Base-by-base conservation (phyloP, 2,329 filamentous ascomycete species). In the Endothia cerciana region DNA sequence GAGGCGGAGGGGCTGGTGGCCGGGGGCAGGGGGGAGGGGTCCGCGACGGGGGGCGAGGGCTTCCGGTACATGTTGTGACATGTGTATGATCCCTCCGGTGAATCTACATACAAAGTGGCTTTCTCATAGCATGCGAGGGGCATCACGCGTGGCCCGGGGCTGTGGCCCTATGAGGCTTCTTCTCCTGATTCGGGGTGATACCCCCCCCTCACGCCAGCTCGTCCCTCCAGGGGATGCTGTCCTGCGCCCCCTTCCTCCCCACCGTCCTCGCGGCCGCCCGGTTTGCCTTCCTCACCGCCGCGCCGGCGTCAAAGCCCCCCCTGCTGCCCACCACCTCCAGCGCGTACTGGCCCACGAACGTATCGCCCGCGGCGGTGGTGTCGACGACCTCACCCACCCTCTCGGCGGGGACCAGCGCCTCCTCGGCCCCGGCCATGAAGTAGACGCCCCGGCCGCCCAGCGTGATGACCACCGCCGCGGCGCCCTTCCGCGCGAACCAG, bases 321-420 rank as follows among this genome's bases (percentile, higher is more conserved):
- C 70, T 56, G 64, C 70, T 53, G 30, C 74, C 82, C 47, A 92
- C 91, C 38, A 90, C 85, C 65, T 88, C 86, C 33, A 95, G 86
- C 2, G 92, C 91, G 76, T 97, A 97, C 28, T 88, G 91, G 1
- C 95, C 94, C 5, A 96, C 92, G 79, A 97, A 97, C 0, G 94
- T 97, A 76, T 98, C 94, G 0, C 94, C 94, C 5, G 95, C 95
- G 1, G 91, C 94, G 8, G 94, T 98, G 1, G 94, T 98, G 76
- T 98, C 94, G 4, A 97, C 87, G 1, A 98, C 94, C 60, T 63
- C 66, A 25, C 76, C 79, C 4, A 92, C 90, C 77, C 91, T 90
- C 68, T 86, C 83, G 0, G 91, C 92, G 2, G 80, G 76, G 4
- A 93, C 77, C 69, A 88, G 73, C 1, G 80, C 83, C 62, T 80